phyloP scores from a whole-genome alignment of 2,329 filamentous ascomycete species.

The Claviceps arundinis region DNA sequence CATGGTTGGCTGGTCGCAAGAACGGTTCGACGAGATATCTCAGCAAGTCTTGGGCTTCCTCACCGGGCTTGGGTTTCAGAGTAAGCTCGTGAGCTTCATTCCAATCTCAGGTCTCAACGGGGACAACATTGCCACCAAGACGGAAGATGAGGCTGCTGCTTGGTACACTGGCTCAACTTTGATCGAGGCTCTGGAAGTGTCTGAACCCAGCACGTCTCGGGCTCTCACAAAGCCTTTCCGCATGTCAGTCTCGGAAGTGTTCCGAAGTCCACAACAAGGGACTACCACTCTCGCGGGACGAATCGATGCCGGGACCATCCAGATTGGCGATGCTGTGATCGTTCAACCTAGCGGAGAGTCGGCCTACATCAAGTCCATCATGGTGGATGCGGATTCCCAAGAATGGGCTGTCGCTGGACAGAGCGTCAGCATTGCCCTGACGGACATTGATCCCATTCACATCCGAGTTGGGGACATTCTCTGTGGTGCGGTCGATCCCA shows the following conservation, averaged over 20 bases:
- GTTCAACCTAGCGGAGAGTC: constrained; percentile 72
- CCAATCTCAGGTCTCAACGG: constrained; percentile 83
- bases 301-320: constrained; percentile 70
- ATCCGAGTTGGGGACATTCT: constrained; percentile 75
- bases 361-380: constrained; percentile 68
- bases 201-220: constrained; percentile 52
- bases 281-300: constrained; percentile 77
- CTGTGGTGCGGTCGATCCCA: constrained; percentile 55
- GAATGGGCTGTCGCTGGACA: constrained; percentile 93
- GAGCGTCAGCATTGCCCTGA: constrained; percentile 71
- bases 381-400: constrained; percentile 56
- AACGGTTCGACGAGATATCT: constrained; percentile 72
- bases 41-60: constrained; percentile 77
- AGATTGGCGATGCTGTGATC: constrained; percentile 68
- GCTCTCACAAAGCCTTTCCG: constrained; percentile 68
- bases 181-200: constrained; percentile 73
- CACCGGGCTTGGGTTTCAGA: constrained; percentile 64
- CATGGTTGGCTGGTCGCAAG: constrained; percentile 67
- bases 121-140: constrained; percentile 62
- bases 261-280: constrained; percentile 65
- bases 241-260: constrained; percentile 79
- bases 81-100: constrained; percentile 72
- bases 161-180: constrained; percentile 79
- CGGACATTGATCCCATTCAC: constrained; percentile 73
- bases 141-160: constrained; percentile 40